Evolutionary conservation across 805 yeast species (phyloP), one percentile per base, ranked within the genome.

Genomic region (Metschnikowia cubensis): DNA sequence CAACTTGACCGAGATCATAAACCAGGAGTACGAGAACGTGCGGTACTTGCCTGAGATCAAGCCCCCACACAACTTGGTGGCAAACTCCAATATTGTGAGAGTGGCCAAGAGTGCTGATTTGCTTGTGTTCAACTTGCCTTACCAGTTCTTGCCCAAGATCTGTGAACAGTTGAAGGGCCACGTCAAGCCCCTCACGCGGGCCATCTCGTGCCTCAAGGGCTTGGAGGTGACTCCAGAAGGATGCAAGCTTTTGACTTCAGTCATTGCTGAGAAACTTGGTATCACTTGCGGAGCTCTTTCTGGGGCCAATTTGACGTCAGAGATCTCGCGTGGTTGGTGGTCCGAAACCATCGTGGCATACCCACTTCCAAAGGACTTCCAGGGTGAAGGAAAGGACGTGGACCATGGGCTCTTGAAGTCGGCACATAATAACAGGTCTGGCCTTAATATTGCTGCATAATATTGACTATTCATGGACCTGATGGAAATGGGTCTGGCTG

Each of bases 281-380:
- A 81, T 94, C 53, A 82, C 87, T 69, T 91, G 98, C 75, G 99
- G 99, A 71, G 98, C 95, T 18, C 79, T 94, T 48, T 87, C 96
- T 0, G 99, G 99, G 55, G 99, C 99, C 50, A 94, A 94, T 75
- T 79, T 94, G 61, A 99, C 99, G 40, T 89, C 95, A 43, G 99
- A 94, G 71, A 96, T 94, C 53, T 99, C 99, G 53, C 82, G 81
- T 67, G 88, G 89, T 70, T 87, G 87, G 71, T 94, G 96, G 95
- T 90, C 97, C 17, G 99, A 94, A 74, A 94, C 99, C 52, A 91
- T 98, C 11, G 89, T 94, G 57, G 99, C 97, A 20, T 94, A 89
- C 74, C 83, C 80, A 50, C 63, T 76, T 21, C 96, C 97, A 50
- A 65, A 65, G 25, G 89, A 89, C 69, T 85, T 75, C 74, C 71